Conservation (phyloP, 2,329 filamentous ascomycete genomes). For the Ophiostoma pallidulum region DNA sequence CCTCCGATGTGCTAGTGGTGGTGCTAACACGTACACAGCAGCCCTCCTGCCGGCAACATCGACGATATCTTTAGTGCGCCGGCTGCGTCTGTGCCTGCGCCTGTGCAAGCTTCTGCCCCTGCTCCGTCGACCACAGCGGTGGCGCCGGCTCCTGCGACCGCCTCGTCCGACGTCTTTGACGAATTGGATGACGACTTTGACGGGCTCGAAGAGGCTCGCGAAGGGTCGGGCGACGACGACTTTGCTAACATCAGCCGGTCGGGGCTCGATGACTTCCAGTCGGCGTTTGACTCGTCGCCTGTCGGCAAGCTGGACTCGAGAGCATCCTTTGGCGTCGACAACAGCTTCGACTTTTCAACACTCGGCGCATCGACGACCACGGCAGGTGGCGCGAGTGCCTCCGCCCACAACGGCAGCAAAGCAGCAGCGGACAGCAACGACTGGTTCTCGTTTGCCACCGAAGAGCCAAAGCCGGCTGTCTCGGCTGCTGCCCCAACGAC, state of each 20-base stretch:
- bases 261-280: conserved; percentile 68
- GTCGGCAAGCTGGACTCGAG: conserved; percentile 40
- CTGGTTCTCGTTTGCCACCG: conserved; percentile 42
- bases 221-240: conserved; percentile 69
- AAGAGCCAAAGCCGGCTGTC: conserved; percentile 14
- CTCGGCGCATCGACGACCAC: conserved; percentile 27
- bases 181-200: conserved; percentile 75
- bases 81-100: background rate
- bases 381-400: conserved; percentile 12
- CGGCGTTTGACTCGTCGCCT: conserved; percentile 66
- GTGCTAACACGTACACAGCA: no score
- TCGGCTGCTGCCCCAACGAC: conserved; percentile 18
- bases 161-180: conserved; percentile 47
- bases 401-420: conserved; percentile 27
- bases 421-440: conserved; percentile 51
- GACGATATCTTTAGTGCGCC: conserved; percentile 14
- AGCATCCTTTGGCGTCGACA: conserved; percentile 39
- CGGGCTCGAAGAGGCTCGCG: conserved; percentile 74
- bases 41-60: background rate
- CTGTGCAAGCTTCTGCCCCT: conserved; percentile 15
- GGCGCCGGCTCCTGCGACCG: conserved; percentile 26
- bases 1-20: no score
- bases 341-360: conserved; percentile 50
- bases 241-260: conserved; percentile 66
- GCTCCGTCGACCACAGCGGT: conserved; percentile 22